Percentiles rank a stretch among this genome's conserved stretches.
These are phyloP conservation scores for Saksenaea vasiformis DNA, from an alignment of 371 early-diverging fungal genomes.

Conservation along the genomic window DNA sequence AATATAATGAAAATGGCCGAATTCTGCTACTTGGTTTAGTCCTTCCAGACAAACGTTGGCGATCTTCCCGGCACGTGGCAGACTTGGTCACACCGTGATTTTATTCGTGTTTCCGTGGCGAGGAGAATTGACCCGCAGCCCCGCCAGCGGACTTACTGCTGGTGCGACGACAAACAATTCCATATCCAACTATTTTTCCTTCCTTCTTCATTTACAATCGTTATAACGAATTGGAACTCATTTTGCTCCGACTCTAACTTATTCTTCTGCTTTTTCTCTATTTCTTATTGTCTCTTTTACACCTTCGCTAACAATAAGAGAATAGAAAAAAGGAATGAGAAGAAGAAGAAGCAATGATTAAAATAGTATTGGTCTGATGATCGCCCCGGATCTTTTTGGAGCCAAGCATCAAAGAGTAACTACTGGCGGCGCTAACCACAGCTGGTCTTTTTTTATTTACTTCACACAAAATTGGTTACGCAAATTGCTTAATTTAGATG, in stretches of 20 bases:
- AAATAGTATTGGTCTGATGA: too few species aligned
- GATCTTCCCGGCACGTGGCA: conserved; percentile 5
- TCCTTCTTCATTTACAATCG: not conserved
- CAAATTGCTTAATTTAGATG: too few species aligned
- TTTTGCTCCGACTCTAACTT: not conserved
- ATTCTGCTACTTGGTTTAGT: not conserved
- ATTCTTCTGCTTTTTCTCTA: not conserved
- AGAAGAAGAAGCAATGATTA: too few species aligned
- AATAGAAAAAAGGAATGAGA: too few species aligned
- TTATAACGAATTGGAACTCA: not conserved
- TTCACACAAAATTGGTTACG: too few species aligned
- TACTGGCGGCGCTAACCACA: too few species aligned
- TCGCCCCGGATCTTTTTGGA: too few species aligned
- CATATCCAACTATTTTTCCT: not conserved
- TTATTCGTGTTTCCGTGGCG: conserved; percentile 3
- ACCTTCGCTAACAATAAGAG: too few species aligned
- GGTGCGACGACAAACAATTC: not conserved
- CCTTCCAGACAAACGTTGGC: conserved; percentile 1
- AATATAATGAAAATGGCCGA: conserved; percentile 1
- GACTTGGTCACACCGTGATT: conserved; percentile 6
- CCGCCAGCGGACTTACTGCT: not conserved
- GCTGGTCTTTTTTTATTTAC: too few species aligned
- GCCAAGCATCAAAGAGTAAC: too few species aligned
- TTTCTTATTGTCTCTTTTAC: too few species aligned
- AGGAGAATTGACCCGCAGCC: conserved; percentile 2